Evolutionary conservation across 1,284 basidiomycete genomes (phyloP).

Genomic region (Melampsora occidentalis): DNA sequence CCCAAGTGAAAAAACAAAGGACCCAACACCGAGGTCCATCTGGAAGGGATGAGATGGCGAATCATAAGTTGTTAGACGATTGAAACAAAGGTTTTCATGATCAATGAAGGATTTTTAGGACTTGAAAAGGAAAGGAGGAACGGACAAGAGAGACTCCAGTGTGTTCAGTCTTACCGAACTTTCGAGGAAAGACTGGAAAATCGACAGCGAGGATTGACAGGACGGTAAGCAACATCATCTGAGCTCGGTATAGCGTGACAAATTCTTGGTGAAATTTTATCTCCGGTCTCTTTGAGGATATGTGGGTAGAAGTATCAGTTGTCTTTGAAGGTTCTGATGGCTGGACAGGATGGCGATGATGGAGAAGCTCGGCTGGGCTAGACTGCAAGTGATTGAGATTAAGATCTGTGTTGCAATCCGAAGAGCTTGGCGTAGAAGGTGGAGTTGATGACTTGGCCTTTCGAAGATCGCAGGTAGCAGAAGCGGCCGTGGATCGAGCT

Average conservation of each 20-base stretch:
- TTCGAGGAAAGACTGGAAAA: constrained; percentile 84
- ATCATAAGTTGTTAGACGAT: constrained; percentile 11
- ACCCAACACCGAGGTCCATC: constrained; percentile 98
- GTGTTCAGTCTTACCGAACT: constrained; percentile 86
- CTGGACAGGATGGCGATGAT: too few relatives aligned
- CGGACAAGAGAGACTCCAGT: constrained; percentile 85
- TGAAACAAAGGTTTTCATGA: background rate
- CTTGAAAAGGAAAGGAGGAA: constrained; percentile 43
- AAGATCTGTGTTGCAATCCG: too few relatives aligned
- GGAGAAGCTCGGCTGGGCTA: too few relatives aligned
- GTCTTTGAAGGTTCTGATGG: too few relatives aligned
- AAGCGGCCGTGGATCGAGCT: too few relatives aligned
- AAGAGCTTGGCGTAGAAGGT: too few relatives aligned
- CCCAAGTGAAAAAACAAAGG: constrained; percentile 92
- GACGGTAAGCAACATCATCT: constrained; percentile 92
- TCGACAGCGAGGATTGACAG: constrained; percentile 93
- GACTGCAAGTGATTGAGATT: too few relatives aligned
- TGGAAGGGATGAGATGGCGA: constrained; percentile 52
- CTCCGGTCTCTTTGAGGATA: background rate
- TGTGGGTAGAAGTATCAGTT: too few relatives aligned
- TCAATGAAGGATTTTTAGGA: background rate
- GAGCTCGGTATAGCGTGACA: constrained; percentile 82
- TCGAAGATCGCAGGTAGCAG: too few relatives aligned
- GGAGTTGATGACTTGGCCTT: too few relatives aligned
- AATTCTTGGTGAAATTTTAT: constrained; percentile 56